Base-by-base conservation (phyloP, 2,329 filamentous ascomycete species). In the Botrytis byssoidea region DNA sequence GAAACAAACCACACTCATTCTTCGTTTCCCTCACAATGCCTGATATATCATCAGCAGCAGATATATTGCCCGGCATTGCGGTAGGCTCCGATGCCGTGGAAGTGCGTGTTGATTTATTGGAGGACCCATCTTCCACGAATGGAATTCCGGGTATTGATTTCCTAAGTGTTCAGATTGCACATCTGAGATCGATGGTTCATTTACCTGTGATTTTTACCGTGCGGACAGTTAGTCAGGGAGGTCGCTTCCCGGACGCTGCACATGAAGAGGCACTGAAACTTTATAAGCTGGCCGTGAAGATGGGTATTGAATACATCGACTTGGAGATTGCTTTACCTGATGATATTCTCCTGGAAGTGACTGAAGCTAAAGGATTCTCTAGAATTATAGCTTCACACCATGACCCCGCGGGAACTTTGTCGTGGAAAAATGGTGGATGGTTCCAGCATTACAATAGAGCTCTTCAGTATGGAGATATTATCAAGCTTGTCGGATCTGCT, bases 311-410 rank as follows among this genome's bases (percentile, higher is more conserved):
- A 81, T 99, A 97, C 80, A 87, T 99, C 37, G 96, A 99, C 81
- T 85, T 98, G 12, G 96, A 99, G 82, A 92, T 98, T 83, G 92
- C 93, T 0, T 92, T 95, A 82, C 92, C 94, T 0, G 90, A 93
- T 69, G 85, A 90, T n/a, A 85, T 97, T 48, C 86, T 98, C 44
- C 88, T 91, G 64, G 85, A 88, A 22, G 86, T 97, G 6, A 86
- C 88, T 0, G 88, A 91, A 72, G 82, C 83, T 9, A 88, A 93
- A 81, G 91, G 91, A 3, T 87, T 88, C 76, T 94, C 93, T 1
- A 92, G 90, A 75, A 93, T 99, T 80, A 97, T 99, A 78, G 94
- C 95, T 14, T 99, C 96, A 0, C 95, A 99, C 81, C 96, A 99
- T 81, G 96, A 99, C 81, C 93, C 94, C 0, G 84, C 88, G 73